Conservation (phyloP, 768 basidiomycete genomes). For the Tricholoma sp. region DNA sequence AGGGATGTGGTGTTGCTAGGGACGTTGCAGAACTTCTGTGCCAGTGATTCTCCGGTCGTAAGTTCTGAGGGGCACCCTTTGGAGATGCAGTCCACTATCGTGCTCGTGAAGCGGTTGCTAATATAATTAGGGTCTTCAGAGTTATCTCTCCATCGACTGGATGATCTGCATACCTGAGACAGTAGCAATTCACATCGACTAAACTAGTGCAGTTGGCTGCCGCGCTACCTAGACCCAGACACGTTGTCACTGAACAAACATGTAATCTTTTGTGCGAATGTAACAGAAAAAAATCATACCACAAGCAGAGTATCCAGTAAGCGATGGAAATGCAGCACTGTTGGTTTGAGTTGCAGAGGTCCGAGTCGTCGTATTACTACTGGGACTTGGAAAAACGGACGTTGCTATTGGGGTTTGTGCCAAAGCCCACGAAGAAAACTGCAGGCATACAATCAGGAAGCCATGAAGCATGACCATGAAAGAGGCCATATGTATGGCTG, state of each 20-base stretch:
- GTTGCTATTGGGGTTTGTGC: conserved; percentile 14
- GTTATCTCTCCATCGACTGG: background rate
- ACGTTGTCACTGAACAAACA: conserved; percentile 35
- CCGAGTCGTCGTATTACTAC: too few relatives aligned
- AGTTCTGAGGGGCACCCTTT: conserved; percentile 32
- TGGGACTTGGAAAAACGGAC: conserved; percentile 12
- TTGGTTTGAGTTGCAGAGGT: conserved; percentile 23
- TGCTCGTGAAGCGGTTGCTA: conserved; percentile 29
- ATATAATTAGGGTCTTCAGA: background rate
- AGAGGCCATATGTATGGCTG: background rate
- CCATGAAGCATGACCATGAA: background rate
- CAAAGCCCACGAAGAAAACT: conserved; percentile 2
- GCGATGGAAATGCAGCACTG: conserved; percentile 31
- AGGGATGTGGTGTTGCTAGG: conserved; percentile 14
- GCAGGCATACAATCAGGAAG: background rate
- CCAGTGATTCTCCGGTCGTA: conserved; percentile 34
- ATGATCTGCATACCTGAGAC: conserved; percentile 27
- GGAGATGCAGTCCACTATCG: conserved; percentile 33
- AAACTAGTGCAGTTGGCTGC: conserved; percentile 38
- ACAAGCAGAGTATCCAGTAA: conserved; percentile 34
- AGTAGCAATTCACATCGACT: conserved; percentile 46
- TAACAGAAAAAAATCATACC: conserved; percentile 21
- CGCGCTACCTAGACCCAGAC: conserved; percentile 34
- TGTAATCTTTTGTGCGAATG: background rate
- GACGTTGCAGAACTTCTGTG: conserved; percentile 42